Evolutionary conservation across 2,329 filamentous ascomycete genomes (phyloP).

Genomic region (Fusarium goolgardi): DNA sequence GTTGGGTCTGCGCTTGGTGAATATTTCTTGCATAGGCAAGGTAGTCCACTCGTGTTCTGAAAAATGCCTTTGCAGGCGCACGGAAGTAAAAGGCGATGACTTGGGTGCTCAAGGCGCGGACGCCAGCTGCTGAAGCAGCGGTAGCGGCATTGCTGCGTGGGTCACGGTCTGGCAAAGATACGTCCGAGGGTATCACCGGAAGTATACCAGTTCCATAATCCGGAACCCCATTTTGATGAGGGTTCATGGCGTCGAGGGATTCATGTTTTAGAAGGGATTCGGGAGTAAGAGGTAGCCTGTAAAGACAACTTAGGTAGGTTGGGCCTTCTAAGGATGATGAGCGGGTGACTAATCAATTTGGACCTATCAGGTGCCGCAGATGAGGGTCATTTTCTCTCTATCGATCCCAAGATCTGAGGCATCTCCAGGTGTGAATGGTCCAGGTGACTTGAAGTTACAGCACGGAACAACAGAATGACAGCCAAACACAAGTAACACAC

Average conservation of each 20-base stretch:
- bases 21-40: slow-evolving; percentile 68
- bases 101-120: slow-evolving; percentile 85
- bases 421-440: neutral
- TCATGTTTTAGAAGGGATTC: slow-evolving; percentile 45
- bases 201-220: slow-evolving; percentile 52
- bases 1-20: slow-evolving; percentile 59
- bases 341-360: slow-evolving; percentile 40
- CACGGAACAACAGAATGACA: no score
- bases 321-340: slow-evolving; percentile 17
- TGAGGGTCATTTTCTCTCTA: slow-evolving; percentile 9
- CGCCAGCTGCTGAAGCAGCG: slow-evolving; percentile 85
- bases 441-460: slow-evolving; percentile 11
- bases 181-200: slow-evolving; percentile 58
- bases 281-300: slow-evolving; percentile 1
- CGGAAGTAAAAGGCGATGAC: slow-evolving; percentile 91
- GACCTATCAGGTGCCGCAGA: slow-evolving; percentile 34
- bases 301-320: neutral
- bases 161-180: slow-evolving; percentile 58
- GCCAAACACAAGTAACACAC: neutral
- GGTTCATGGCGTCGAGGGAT: slow-evolving; percentile 51
- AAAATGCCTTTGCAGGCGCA: slow-evolving; percentile 91
- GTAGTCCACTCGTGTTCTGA: slow-evolving; percentile 89
- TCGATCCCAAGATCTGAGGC: slow-evolving; percentile 32
- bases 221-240: slow-evolving; percentile 50
- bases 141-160: slow-evolving; percentile 67